phyloP scores from a whole-genome alignment of 345 rosid genomes.

The Eucalyptus fibrosa region DNA sequence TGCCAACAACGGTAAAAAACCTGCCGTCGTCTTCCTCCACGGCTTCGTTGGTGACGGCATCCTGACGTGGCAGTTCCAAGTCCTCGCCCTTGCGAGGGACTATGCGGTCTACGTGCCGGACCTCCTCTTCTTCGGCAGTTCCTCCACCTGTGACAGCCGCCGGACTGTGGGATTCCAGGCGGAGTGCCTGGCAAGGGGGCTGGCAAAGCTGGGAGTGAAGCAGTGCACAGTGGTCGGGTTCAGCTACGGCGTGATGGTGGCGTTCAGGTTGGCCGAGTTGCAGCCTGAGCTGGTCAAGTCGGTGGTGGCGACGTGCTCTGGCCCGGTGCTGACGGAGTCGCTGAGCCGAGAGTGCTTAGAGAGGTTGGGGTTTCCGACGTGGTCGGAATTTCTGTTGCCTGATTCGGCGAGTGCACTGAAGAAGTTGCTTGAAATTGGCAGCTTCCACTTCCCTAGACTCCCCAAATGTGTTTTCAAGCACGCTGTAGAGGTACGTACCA shows the following conservation, averaged over 20 bases:
- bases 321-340: slow-evolving; percentile 21
- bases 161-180: slow-evolving; percentile 28
- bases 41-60: slow-evolving; percentile 16
- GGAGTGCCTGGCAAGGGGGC: slow-evolving; percentile 18
- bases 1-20: not conserved
- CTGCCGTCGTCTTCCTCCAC: slow-evolving; percentile 27
- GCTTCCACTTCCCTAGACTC: not conserved
- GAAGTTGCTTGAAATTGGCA: not conserved
- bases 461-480: slow-evolving; percentile 8
- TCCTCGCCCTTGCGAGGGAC: slow-evolving; percentile 2
- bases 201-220: slow-evolving; percentile 23
- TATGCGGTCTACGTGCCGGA: slow-evolving; percentile 35
- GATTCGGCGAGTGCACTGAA: not conserved
- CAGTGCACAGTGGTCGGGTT: slow-evolving; percentile 25
- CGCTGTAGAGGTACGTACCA: slow-evolving; percentile 9
- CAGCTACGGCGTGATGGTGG: slow-evolving; percentile 33
- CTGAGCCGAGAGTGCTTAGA: not conserved
- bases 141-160: slow-evolving; percentile 8
- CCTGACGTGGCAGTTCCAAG: slow-evolving; percentile 32
- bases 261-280: slow-evolving; percentile 28
- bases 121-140: slow-evolving; percentile 32
- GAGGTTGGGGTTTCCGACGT: slow-evolving; percentile 8
- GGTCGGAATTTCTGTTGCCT: slow-evolving; percentile 26
- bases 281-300: slow-evolving; percentile 25
- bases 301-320: slow-evolving; percentile 14